Base-by-base conservation (phyloP, 495 filamentous ascomycete species). In the Penicillium nucicola region DNA sequence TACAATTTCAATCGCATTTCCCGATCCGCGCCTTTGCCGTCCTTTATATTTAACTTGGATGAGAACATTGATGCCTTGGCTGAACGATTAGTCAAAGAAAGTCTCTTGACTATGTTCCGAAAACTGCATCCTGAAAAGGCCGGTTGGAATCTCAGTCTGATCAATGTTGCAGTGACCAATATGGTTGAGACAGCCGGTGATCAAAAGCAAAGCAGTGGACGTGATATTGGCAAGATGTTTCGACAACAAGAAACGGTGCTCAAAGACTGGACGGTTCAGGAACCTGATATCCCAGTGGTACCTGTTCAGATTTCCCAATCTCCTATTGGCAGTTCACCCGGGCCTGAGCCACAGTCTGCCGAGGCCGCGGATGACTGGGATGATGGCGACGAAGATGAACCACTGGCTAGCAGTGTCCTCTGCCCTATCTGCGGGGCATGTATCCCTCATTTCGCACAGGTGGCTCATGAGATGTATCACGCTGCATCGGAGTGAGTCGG, bases 151-250 rank as follows among this genome's bases (percentile, higher is more conserved):
- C 69, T 95, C 12, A 87, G 85, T 45, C 62, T 96, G 34, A 69
- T 97, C 42, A 97, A 97, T 59, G 68, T 97, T 12, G 90, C 88
- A 17, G 90, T 90, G 2, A 87, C 88, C 1, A 92, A 95, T 59
- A 92, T 97, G 84, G 76, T 80, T 2, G 80, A 84, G 50, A 77
- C 74, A 15, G 83, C 79, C 2, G 76, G 73, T 1, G 69, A 75
- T 25, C 60, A 71, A 43, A 76, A 76, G 49, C 76, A 75, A 42
- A 71, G 67, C 48, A 72, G 62, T 43, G 76, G 79, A 9, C 67
- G 73, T 11, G 80, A 89, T 58, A 89, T 90, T 52, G 76, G 74
- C 3, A 70, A 66, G 47, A 89, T 90, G 86, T 88, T 90, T 61
- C 77, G 69, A 42, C 71, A 72, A 42, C 87, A 92, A 59, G 84